Evolutionary conservation across 768 basidiomycete species (phyloP).

Genomic region (Agaricus subrufescens): DNA sequence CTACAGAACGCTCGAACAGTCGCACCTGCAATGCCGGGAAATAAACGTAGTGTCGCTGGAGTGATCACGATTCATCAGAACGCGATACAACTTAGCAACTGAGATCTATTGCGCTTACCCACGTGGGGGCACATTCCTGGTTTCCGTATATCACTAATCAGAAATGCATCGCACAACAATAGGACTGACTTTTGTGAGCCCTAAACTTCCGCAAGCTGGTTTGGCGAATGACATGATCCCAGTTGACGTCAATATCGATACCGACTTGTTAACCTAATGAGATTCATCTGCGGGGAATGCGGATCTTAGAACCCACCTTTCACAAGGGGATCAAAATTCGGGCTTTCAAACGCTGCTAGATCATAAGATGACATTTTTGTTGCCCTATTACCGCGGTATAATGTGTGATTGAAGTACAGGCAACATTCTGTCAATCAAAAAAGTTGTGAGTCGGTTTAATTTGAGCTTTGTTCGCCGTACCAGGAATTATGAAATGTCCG

Average conservation of each 20-base stretch:
- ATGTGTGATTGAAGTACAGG: slow-evolving; percentile 85
- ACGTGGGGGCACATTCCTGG: slow-evolving; percentile 80
- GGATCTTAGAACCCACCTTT: slow-evolving; percentile 49
- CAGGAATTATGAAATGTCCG: slow-evolving; percentile 89
- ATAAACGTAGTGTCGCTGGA: slow-evolving; percentile 77
- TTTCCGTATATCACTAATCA: neutral
- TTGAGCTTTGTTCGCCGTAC: slow-evolving; percentile 28
- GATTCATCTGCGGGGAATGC: neutral
- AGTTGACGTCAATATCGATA: slow-evolving; percentile 86
- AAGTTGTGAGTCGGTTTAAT: neutral
- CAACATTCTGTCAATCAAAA: slow-evolving; percentile 55
- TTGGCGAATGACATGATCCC: slow-evolving; percentile 84
- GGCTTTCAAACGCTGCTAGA: slow-evolving; percentile 79
- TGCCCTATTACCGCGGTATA: slow-evolving; percentile 83
- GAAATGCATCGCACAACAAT: neutral
- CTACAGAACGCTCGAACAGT: slow-evolving; percentile 74
- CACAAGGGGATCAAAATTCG: slow-evolving; percentile 78
- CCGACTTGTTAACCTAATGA: slow-evolving; percentile 49
- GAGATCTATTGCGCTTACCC: slow-evolving; percentile 40
- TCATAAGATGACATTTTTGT: slow-evolving; percentile 81
- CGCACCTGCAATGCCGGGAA: slow-evolving; percentile 77
- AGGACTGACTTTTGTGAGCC: slow-evolving; percentile 65
- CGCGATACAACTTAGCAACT: neutral
- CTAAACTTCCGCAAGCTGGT: slow-evolving; percentile 73
- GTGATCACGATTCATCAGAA: neutral